phyloP scores from a whole-genome alignment of 2,329 filamentous ascomycete species.

The Pyricularia sp. region DNA sequence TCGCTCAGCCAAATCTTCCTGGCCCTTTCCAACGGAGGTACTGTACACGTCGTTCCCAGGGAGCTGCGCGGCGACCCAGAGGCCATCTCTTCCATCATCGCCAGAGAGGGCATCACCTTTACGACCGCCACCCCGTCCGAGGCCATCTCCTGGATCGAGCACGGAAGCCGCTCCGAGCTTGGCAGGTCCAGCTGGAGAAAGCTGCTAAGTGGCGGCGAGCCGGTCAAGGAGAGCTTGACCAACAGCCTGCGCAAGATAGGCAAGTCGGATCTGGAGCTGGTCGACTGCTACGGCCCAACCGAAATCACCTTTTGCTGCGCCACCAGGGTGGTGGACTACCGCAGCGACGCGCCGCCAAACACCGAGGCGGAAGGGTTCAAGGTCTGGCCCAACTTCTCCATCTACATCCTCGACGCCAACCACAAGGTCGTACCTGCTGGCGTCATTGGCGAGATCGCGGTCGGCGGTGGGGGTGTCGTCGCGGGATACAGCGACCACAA shows the following conservation, averaged over 20 bases:
- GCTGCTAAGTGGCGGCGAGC: neutral
- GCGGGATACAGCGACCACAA: constrained; percentile 26
- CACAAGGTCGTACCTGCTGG: constrained; percentile 21
- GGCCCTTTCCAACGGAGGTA: constrained; percentile 25
- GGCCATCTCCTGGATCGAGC: neutral
- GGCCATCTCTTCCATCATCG: constrained; percentile 15
- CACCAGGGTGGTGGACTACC: constrained; percentile 2
- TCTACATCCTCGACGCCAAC: constrained; percentile 30
- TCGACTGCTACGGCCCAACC: constrained; percentile 22
- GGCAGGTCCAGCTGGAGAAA: neutral
- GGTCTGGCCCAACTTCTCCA: neutral
- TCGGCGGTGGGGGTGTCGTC: constrained; percentile 27
- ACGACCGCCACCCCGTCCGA: constrained; percentile 29
- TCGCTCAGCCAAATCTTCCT: constrained; percentile 26
- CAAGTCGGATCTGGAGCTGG: constrained; percentile 8
- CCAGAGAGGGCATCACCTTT: constrained; percentile 19
- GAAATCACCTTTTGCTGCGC: constrained; percentile 14
- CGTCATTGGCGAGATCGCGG: constrained; percentile 27
- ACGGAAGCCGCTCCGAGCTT: neutral
- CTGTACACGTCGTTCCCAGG: constrained; percentile 22
- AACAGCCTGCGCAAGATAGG: neutral
- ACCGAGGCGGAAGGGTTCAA: neutral
- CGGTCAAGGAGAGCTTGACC: neutral
- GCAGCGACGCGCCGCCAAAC: neutral
- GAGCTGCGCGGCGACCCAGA: constrained; percentile 21